Base-by-base conservation (phyloP, 495 filamentous ascomycete genomes). In the Talaromyces borbonicus region DNA sequence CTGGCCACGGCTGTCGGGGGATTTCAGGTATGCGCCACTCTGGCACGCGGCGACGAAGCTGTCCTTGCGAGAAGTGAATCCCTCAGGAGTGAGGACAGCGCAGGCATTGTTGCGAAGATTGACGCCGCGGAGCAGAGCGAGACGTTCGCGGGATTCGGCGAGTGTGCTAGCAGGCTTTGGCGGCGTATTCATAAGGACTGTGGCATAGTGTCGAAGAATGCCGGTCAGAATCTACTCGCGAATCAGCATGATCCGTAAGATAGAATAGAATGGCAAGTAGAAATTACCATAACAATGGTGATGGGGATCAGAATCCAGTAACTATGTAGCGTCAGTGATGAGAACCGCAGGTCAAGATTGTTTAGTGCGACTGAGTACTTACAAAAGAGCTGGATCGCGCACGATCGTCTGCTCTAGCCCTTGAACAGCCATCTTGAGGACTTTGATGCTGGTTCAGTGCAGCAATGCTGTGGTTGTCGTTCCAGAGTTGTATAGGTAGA, bases 251-350 rank as follows among this genome's bases (percentile, higher is more conserved):
- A 20, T 25, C 5, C 12, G 3, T 15, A 38, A 46, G 32, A 18
- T 39, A 25, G 43, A 14, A 12, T 9, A 23, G 30, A n/a, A 19
- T 27, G n/a, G n/a, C n/a, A n/a, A n/a, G n/a, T 31, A 30, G 24
- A 25, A 14, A 64, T 38, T 77, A 93, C 87, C 93, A 98, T 97
- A 58, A 98, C 92, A 53, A 92, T 73, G 14, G 90, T 90, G 61
- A 98, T 98, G 19, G 92, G 92, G 53, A 97, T 84, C 27, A 98
- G 71, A 65, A 98, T 97, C 92, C 92, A 97, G 71, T 94, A 95
- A 67, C 90, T 96, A 36, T 12, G 16, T 38, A 16, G 15, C 26
- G 26, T 5, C 11, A 29, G 26, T 29, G 26, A 6, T 11, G 29
- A 32, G 16, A 6, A 24, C 18, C 29, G 43, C 36, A 7, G 36